phyloP scores from a whole-genome alignment of 345 rosid species.

The Eucalyptus cloeziana region DNA sequence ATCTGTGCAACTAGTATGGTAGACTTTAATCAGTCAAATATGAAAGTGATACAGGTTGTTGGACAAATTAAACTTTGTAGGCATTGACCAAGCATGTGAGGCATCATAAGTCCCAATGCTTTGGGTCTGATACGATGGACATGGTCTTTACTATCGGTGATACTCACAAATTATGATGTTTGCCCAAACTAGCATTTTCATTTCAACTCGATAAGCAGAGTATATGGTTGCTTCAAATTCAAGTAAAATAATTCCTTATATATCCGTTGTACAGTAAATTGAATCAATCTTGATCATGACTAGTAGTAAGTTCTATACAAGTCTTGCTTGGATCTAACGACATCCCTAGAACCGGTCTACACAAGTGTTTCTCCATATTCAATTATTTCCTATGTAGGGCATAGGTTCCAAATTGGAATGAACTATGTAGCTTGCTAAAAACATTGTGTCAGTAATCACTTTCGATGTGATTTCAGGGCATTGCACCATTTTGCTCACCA shows the following conservation, averaged over 20 bases:
- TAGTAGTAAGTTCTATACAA: not conserved
- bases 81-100: not conserved
- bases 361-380: not conserved
- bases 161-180: not conserved
- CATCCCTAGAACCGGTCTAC: not conserved
- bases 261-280: rapidly evolving
- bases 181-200: not conserved
- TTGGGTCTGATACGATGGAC: not conserved
- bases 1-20: not conserved
- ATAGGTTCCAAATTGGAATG: not conserved
- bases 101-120: not conserved
- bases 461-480: not conserved
- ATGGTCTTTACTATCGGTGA: not conserved
- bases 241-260: not conserved
- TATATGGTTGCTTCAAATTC: not conserved
- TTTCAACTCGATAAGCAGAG: not conserved
- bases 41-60: not conserved
- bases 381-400: not conserved
- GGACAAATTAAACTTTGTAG: not conserved
- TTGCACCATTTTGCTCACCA: not conserved
- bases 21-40: not conserved
- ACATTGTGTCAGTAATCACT: not conserved
- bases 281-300: not conserved
- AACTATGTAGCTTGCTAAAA: not conserved
- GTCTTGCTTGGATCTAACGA: not conserved